A percentile compares a stretch with the other conserved stretches of the same genome.
Conservation (phyloP, 345 rosid genomes). For the Arabidopsis thaliana region TAIR10.1 NC_003071.7:12432001-12432500, state of each 20-base stretch:
- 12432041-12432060: constrained; percentile 54
- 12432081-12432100: constrained; percentile 73
- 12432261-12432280: constrained; percentile 1
- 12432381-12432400: constrained; percentile 42
- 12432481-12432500: not conserved
- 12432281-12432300: constrained; percentile 18
- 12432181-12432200: constrained; percentile 6
- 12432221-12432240: constrained; percentile 12
- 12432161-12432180: not conserved
- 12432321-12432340: constrained; percentile 19
- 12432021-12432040: constrained; percentile 62
- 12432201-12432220: constrained; percentile 42
- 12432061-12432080: constrained; percentile 68
- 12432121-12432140: constrained; percentile 65
- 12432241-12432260: constrained; percentile 28
- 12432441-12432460: not conserved
- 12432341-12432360: constrained; percentile 26
- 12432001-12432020: constrained; percentile 63
- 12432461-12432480: not conserved
- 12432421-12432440: not conserved
- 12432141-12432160: constrained; percentile 60
- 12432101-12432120: constrained; percentile 71
- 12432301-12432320: constrained; percentile 43
- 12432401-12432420: constrained; percentile 25
- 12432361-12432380: constrained; percentile 42